Evolutionary conservation across 2,329 filamentous ascomycete genomes (phyloP).

Genomic region (Cladophialophora chaetospira): DNA sequence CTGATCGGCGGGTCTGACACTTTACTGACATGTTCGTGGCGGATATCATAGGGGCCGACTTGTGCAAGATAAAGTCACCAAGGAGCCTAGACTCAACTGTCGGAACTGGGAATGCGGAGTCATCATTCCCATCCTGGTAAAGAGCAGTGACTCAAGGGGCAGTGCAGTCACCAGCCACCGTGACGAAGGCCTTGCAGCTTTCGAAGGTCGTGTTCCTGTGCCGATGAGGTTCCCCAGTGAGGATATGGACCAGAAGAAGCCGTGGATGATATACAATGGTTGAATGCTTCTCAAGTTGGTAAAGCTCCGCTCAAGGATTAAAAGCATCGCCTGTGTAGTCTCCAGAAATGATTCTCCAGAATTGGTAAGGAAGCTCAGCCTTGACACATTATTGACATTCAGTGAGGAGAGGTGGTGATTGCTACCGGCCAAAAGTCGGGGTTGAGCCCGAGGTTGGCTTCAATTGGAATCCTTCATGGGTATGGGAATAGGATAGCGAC

Average conservation of each 20-base stretch:
- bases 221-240: slow-evolving; percentile 65
- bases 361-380: neutral
- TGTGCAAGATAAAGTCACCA: slow-evolving; percentile 67
- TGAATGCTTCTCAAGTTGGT: slow-evolving; percentile 1
- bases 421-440: neutral
- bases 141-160: neutral
- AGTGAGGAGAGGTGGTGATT: neutral
- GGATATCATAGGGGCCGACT: slow-evolving; percentile 69
- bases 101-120: slow-evolving; percentile 98
- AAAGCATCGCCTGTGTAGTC: neutral
- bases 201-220: slow-evolving; percentile 60
- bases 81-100: slow-evolving; percentile 73
- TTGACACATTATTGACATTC: neutral
- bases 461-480: neutral
- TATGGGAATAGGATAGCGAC: neutral
- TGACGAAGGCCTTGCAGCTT: slow-evolving; percentile 48
- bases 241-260: slow-evolving; percentile 48
- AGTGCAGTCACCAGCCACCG: slow-evolving; percentile 21
- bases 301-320: too few species aligned
- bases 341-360: neutral
- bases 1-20: neutral
- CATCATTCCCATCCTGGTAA: slow-evolving; percentile 61
- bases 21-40: slow-evolving; percentile 7
- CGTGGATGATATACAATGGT: slow-evolving; percentile 45
- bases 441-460: neutral